Percentiles rank a stretch among this genome's conserved stretches.
Conservation (phyloP, 805 yeast genomes). For the Wickerhamomyces ciferrii region DNA sequence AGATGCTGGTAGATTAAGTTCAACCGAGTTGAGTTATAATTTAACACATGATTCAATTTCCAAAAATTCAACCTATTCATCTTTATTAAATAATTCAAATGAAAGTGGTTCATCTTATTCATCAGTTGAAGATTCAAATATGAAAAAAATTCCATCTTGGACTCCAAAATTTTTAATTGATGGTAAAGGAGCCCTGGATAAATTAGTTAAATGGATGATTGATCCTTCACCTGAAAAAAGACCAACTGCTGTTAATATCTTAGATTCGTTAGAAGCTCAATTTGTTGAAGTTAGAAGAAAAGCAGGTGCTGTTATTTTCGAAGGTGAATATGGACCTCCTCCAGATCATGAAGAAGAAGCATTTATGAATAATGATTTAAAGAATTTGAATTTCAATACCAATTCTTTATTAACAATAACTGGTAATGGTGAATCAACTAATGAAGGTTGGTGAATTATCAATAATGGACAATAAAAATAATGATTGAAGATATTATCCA, state of each 20-base stretch:
- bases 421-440: conserved; percentile 16
- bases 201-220: conserved; percentile 82
- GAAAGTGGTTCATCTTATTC: conserved; percentile 23
- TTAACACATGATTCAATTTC: conserved; percentile 20
- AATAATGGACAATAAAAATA: not conserved
- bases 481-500: too few relatives aligned
- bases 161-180: conserved; percentile 82
- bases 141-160: conserved; percentile 60
- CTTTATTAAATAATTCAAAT: conserved; percentile 18
- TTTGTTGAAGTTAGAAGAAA: conserved; percentile 76
- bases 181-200: conserved; percentile 68
- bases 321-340: conserved; percentile 90
- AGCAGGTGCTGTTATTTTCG: conserved; percentile 92
- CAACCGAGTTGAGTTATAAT: conserved; percentile 50
- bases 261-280: conserved; percentile 66
- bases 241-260: conserved; percentile 74
- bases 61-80: conserved; percentile 18
- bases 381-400: conserved; percentile 12
- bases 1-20: conserved; percentile 85
- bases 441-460: conserved; percentile 13
- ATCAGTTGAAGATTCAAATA: conserved; percentile 15
- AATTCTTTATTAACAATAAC: conserved; percentile 11
- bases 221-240: conserved; percentile 75
- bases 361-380: conserved; percentile 15
- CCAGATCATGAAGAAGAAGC: conserved; percentile 36